Base-by-base conservation (phyloP, 2,329 filamentous ascomycete species). In the Sclerotinia nivalis region DNA sequence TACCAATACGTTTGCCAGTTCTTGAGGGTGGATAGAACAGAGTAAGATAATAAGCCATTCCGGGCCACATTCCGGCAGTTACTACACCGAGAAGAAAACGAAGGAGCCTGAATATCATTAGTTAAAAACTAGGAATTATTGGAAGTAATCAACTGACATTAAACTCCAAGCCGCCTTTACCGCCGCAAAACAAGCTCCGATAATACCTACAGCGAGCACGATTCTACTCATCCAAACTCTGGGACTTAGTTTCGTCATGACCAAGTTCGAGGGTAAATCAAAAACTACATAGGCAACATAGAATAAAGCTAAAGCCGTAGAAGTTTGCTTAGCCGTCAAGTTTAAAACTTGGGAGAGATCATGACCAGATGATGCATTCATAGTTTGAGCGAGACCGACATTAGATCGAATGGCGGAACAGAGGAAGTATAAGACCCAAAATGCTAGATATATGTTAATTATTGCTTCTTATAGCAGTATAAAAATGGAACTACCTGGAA, bases 231-330 rank as follows among this genome's bases (percentile, higher is more conserved):
- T 96, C 93, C 93, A 97, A 4, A 93, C 87, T 72, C 93, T 90
- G 2, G 93, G 93, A 74, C 91, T 93, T 8, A 97, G 84, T 72
- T 87, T 89, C 73, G 90, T 93, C 93, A 97, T 97, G 79, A 96
- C 82, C 73, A 97, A 84, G 79, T 97, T 97, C 7, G 93, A 96
- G 0, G 93, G 93, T 68, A 92, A 86, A 78, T 97, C 93, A 76
- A 97, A 96, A 68, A 97, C 81, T 71, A 97, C 93, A 80, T 97
- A 97, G 77, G 92, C 90, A 72, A 97, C 93, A 78, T 97, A 97
- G 83, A 97, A 97, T 22, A 97, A 84, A 5, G 93, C 92, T 52
- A 97, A 83, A 62, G 92, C 93, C 0, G 91, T 94, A 0, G 93
- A 96, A 22, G 93, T 89, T 80, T 97, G 90, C 75, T 91, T 91